phyloP scores from a whole-genome alignment of 768 basidiomycete species.

The Leccinum truebloodii region DNA sequence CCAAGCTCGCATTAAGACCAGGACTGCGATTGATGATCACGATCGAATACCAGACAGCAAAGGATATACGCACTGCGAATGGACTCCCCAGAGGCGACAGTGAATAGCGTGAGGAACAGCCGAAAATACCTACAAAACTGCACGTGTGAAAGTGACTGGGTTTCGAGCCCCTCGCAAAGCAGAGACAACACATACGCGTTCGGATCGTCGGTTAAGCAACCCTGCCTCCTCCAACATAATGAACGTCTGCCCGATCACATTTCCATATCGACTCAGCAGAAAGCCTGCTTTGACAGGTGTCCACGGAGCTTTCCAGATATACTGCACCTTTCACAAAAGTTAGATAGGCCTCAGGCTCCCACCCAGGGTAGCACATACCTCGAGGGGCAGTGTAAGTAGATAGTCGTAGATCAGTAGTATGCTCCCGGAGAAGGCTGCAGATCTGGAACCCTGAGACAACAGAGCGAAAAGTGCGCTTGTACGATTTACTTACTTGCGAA shows the following conservation, averaged over 20 bases:
- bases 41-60: not conserved
- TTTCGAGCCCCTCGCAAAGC: not conserved
- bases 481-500: not conserved
- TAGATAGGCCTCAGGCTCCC: not conserved
- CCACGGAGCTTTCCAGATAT: slow-evolving; percentile 21
- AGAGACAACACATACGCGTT: not conserved
- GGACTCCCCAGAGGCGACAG: slow-evolving; percentile 13
- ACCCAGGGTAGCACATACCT: slow-evolving; percentile 8
- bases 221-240: slow-evolving; percentile 9
- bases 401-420: slow-evolving; percentile 11
- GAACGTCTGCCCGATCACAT: slow-evolving; percentile 13
- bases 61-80: slow-evolving; percentile 1
- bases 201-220: not conserved
- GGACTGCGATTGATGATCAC: slow-evolving; percentile 10
- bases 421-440: not conserved
- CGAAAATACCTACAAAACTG: slow-evolving; percentile 12
- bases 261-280: slow-evolving; percentile 20
- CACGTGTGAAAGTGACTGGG: not conserved
- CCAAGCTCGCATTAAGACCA: slow-evolving; percentile 23
- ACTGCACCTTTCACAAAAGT: slow-evolving; percentile 2
- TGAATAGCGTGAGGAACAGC: slow-evolving; percentile 10
- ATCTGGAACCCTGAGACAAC: not conserved
- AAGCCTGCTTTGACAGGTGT: slow-evolving; percentile 13
- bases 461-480: not conserved
- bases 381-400: slow-evolving; percentile 12